These are phyloP conservation scores for Pluteus cervinus DNA, from an alignment of 768 basidiomycete species.

Conservation along the genomic window DNA sequence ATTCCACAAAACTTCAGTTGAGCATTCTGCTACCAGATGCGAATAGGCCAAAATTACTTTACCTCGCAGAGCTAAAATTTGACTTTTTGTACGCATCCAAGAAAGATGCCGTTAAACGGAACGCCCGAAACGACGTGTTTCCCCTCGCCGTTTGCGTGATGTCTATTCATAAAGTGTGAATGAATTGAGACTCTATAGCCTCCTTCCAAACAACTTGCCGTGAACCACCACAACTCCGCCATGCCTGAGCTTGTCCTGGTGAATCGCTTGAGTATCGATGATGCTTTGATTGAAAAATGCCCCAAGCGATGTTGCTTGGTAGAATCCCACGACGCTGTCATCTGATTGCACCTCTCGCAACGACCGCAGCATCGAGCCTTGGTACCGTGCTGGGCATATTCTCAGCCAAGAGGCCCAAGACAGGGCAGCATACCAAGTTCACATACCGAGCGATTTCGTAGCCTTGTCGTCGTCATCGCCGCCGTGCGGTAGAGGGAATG, in stretches of 20 bases:
- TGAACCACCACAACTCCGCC: slow-evolving; percentile 84
- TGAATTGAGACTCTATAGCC: slow-evolving; percentile 1
- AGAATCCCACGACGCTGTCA: slow-evolving; percentile 90
- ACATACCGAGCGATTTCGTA: slow-evolving; percentile 67
- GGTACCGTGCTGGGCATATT: slow-evolving; percentile 59
- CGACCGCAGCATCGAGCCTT: slow-evolving; percentile 77
- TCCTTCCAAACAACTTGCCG: slow-evolving; percentile 40
- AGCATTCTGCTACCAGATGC: neutral
- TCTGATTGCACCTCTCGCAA: slow-evolving; percentile 89
- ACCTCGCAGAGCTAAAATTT: slow-evolving; percentile 86
- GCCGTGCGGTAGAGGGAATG: slow-evolving; percentile 73
- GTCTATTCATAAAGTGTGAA: slow-evolving; percentile 39
- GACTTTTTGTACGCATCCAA: slow-evolving; percentile 75
- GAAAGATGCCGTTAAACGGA: slow-evolving; percentile 74
- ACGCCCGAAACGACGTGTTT: slow-evolving; percentile 86
- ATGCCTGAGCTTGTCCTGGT: slow-evolving; percentile 80
- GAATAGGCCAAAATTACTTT: slow-evolving; percentile 8
- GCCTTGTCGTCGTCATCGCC: slow-evolving; percentile 80
- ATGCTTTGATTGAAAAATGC: slow-evolving; percentile 80
- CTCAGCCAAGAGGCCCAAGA: slow-evolving; percentile 3
- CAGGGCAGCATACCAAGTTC: slow-evolving; percentile 4
- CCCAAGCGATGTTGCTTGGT: slow-evolving; percentile 82
- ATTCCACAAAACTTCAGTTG: slow-evolving; percentile 5
- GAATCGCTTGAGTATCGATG: slow-evolving; percentile 78
- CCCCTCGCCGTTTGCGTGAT: slow-evolving; percentile 73